Conservation (phyloP, 495 filamentous ascomycete species). For the Pseudoneurospora amorphoporcata region DNA sequence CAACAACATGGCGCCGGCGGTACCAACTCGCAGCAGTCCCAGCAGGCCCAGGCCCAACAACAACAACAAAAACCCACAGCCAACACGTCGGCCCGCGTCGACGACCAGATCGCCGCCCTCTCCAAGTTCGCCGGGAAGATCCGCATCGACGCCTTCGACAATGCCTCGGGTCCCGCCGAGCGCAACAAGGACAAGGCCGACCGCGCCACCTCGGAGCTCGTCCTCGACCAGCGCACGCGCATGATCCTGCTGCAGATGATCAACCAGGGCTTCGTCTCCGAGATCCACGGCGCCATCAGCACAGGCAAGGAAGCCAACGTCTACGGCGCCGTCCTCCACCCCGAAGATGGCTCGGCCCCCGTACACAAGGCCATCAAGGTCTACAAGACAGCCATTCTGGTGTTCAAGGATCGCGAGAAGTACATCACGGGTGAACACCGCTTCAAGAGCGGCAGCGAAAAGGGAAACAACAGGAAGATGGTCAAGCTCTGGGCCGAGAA, state of each 20-base stretch:
- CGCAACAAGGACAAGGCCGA: constrained; percentile 72
- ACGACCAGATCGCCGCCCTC: constrained; percentile 78
- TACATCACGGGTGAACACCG: constrained; percentile 91
- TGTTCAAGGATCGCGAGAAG: constrained; percentile 93
- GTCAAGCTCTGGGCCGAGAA: constrained; percentile 98
- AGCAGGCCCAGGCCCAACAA: neutral
- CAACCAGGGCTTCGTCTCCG: constrained; percentile 72
- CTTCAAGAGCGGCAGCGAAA: constrained; percentile 66
- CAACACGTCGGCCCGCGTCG: constrained; percentile 66
- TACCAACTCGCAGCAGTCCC: constrained; percentile 12
- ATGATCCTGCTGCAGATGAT: constrained; percentile 95
- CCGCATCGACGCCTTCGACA: constrained; percentile 59
- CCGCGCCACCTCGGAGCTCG: constrained; percentile 85
- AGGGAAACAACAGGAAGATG: constrained; percentile 87
- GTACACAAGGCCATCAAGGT: constrained; percentile 78
- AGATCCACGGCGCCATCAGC: constrained; percentile 80
- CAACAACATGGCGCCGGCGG: constrained; percentile 40
- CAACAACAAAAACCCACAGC: constrained; percentile 57
- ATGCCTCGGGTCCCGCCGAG: constrained; percentile 24
- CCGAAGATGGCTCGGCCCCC: constrained; percentile 22
- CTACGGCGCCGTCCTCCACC: constrained; percentile 52
- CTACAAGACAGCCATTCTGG: constrained; percentile 92
- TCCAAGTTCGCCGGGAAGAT: constrained; percentile 86
- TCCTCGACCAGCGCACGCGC: constrained; percentile 83
- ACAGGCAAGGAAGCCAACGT: constrained; percentile 98